phyloP scores from a whole-genome alignment of 169 alveolate species.

The Perkinsus chesapeaki region DNA sequence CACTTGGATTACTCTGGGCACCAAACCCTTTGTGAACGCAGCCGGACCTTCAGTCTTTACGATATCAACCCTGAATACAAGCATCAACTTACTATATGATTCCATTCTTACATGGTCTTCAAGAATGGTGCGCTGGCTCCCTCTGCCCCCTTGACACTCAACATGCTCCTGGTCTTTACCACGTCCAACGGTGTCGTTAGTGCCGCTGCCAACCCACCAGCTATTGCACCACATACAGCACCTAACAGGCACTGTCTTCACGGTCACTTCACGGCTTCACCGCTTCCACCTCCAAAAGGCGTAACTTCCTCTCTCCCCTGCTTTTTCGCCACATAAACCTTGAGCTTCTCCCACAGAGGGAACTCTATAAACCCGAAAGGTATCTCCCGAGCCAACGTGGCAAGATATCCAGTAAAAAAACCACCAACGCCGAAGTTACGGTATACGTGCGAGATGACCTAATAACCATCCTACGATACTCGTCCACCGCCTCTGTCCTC shows the following conservation, averaged over 20 bases:
- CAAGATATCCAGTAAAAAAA: conserved; percentile 41
- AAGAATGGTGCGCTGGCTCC: not conserved
- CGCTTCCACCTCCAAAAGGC: not conserved
- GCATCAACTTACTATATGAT: not conserved
- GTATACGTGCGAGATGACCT: conserved; percentile 13
- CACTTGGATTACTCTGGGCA: not conserved
- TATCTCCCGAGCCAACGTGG: conserved; percentile 44
- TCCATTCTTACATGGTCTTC: not conserved
- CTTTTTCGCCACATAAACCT: conserved; percentile 4
- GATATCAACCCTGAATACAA: not conserved
- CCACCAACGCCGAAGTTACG: conserved; percentile 30
- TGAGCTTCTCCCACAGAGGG: conserved; percentile 43
- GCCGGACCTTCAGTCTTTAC: not conserved
- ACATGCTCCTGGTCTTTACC: conserved; percentile 31
- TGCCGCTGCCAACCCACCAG: conserved; percentile 52
- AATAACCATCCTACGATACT: too few relatives aligned
- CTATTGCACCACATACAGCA: conserved; percentile 43
- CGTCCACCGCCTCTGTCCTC: conserved; percentile 9
- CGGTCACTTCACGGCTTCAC: not conserved
- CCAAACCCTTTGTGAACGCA: not conserved
- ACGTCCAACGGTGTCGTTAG: conserved; percentile 57
- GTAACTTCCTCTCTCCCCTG: conserved; percentile 10
- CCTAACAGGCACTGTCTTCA: not conserved
- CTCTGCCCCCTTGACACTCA: conserved; percentile 17
- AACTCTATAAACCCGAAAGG: conserved; percentile 55